Base-by-base conservation (phyloP, 2,329 filamentous ascomycete species). In the Neopestalotiopsis rosae region DNA sequence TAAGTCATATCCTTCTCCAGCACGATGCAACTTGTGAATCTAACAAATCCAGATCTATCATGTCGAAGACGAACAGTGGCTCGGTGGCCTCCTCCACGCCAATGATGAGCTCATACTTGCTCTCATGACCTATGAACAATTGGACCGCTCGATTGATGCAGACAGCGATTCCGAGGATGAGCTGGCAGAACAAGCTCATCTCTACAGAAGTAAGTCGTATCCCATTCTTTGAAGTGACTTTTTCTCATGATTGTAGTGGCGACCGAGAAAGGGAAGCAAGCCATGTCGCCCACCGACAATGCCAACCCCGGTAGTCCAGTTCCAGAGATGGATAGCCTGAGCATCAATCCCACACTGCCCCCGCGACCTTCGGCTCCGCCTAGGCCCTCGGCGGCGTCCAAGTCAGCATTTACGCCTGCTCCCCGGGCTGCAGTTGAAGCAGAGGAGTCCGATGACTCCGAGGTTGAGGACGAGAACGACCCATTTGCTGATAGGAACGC, bases 71-170 rank as follows among this genome's bases (percentile, higher is more conserved):
- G 95, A 98, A 76, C 91, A 98, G 76, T 98, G 93, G 86, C 90
- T 99, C 9, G 96, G 95, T 57, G 91, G 94, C 70, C 86, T 99
- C 4, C 90, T 99, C 20, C 94, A 96, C 76, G 95, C 95, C 72
- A 98, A 99, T 76, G 96, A 99, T 75, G 93, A 97, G 80, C 90
- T 99, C n/a, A 93, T 98, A 56, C 92, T 92, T 71, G 94, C 95
- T 1, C 86, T 99, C 68, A 97, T 97, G 89, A 93, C 94, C 0
- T 99, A 94, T 77, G 95, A 98, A 81, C 93, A 98, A 74, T 89
- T 98, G 71, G 95, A 99, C 78, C 90, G 91, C 70, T 94, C 93
- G 62, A 92, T 95, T 71, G 92, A 94, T 72, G 90, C 90, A 5
- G 90, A 92, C 76, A 91, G 89, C 72, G 90, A 92, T 78, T 91